These are phyloP conservation scores for Trichophyton simii DNA, from an alignment of 2,329 filamentous ascomycete genomes.

Conservation along the genomic window DNA sequence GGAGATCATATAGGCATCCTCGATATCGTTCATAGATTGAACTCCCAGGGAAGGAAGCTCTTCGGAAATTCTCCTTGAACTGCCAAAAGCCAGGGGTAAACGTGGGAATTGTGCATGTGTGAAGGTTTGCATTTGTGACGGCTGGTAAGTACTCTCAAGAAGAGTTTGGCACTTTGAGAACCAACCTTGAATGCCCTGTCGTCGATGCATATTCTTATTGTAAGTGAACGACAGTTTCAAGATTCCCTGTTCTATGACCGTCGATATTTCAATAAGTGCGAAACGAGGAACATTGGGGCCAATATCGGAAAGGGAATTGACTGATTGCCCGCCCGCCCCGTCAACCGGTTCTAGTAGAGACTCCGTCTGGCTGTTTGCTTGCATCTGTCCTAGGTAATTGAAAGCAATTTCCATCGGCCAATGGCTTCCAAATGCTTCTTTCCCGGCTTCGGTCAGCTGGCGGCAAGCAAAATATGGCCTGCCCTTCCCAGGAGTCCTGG, in stretches of 20 bases:
- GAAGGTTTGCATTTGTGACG: not conserved
- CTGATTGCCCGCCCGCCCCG: constrained; percentile 9
- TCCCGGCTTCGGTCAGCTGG: constrained; percentile 18
- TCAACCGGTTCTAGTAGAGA: constrained; percentile 21
- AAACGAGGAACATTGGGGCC: constrained; percentile 10
- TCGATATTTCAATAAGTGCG: constrained; percentile 11
- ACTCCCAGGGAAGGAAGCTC: constrained; percentile 7
- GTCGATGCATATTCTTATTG: constrained; percentile 10
- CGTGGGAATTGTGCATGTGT: constrained; percentile 6
- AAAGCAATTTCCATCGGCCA: constrained; percentile 35
- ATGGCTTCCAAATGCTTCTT: constrained; percentile 23
- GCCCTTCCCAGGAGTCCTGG: constrained; percentile 22
- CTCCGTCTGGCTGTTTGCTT: constrained; percentile 35
- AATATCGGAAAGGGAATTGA: constrained; percentile 12
- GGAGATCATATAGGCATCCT: constrained; percentile 28
- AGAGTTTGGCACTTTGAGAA: constrained; percentile 6
- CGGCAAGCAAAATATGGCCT: constrained; percentile 26
- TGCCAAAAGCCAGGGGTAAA: constrained; percentile 9
- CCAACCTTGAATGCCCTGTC: constrained; percentile 8
- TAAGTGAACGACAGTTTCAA: constrained; percentile 10
- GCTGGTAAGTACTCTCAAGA: constrained; percentile 3
- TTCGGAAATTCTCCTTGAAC: constrained; percentile 7
- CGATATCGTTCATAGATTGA: constrained; percentile 15
- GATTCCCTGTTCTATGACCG: constrained; percentile 5
- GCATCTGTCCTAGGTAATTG: constrained; percentile 29